These are phyloP conservation scores for Marasmius sp. DNA, from an alignment of 1,284 basidiomycete species.

Conservation along the genomic window DNA sequence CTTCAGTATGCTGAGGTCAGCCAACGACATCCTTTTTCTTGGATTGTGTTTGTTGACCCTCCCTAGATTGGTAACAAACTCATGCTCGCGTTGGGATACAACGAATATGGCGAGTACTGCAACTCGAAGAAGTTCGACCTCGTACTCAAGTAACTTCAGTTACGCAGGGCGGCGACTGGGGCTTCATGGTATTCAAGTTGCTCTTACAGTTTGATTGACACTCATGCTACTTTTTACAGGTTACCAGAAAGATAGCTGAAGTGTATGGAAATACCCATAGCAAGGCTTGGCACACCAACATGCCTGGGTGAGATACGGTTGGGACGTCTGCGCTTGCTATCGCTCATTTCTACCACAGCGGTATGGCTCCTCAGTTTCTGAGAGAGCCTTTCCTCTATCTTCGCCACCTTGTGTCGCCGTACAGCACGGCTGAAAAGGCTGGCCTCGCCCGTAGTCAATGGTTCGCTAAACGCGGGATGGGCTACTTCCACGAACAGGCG, in stretches of 20 bases:
- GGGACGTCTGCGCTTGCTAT: background rate
- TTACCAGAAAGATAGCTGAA: conserved; percentile 30
- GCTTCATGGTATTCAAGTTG: conserved; percentile 31
- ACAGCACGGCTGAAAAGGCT: conserved; percentile 32
- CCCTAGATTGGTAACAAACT: conserved; percentile 45
- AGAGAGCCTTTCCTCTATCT: conserved; percentile 30
- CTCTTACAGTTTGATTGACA: background rate
- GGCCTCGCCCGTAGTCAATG: conserved; percentile 29
- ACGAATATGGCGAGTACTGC: conserved; percentile 44
- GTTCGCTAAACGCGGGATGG: conserved; percentile 35
- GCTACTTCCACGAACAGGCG: conserved; percentile 42
- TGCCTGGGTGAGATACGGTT: conserved; percentile 25
- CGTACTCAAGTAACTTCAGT: conserved; percentile 28
- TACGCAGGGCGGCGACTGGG: conserved; percentile 59
- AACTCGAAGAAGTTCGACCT: background rate
- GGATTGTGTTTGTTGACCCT: background rate
- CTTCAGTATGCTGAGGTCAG: conserved; percentile 42
- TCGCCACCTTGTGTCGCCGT: conserved; percentile 26
- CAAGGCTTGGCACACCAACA: conserved; percentile 43
- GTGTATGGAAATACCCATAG: conserved; percentile 33
- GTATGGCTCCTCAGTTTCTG: conserved; percentile 19
- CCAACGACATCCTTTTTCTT: background rate
- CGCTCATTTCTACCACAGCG: conserved; percentile 18
- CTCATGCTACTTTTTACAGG: conserved; percentile 15
- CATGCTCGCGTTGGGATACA: conserved; percentile 52